Conservation (phyloP, 257 asterid species). For the Gentiana dahurica region DNA sequence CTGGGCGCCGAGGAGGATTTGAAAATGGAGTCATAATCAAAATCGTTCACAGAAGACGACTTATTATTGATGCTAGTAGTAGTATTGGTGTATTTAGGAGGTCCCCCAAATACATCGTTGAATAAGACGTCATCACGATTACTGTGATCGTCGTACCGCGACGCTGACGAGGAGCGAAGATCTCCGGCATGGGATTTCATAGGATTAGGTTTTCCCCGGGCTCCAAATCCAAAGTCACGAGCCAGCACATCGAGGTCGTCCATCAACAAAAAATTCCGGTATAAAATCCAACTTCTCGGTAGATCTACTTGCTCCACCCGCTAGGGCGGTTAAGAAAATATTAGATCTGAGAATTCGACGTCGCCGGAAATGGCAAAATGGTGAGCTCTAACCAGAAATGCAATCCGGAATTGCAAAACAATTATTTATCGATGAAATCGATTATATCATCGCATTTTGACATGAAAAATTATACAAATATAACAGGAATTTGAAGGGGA, state of each 20-base stretch:
- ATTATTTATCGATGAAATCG: too few species aligned
- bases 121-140: slow-evolving; percentile 29
- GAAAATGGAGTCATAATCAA: slow-evolving; percentile 54
- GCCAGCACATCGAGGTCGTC: slow-evolving; percentile 84
- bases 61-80: slow-evolving; percentile 18
- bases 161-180: slow-evolving; percentile 36
- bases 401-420: too few species aligned
- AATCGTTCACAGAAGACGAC: slow-evolving; percentile 29
- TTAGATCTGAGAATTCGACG: slow-evolving; percentile 32
- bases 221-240: slow-evolving; percentile 56
- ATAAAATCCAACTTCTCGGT: background rate
- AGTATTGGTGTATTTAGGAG: slow-evolving; percentile 48
- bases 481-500: too few species aligned
- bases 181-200: slow-evolving; percentile 75
- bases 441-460: too few species aligned
- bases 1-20: slow-evolving; percentile 4
- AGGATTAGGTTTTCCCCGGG: slow-evolving; percentile 83
- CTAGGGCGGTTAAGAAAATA: slow-evolving; percentile 11
- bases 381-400: background rate
- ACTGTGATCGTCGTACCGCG: slow-evolving; percentile 12
- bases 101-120: slow-evolving; percentile 69
- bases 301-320: slow-evolving; percentile 33
- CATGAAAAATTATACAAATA: too few species aligned
- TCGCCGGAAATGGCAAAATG: background rate
- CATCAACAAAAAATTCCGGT: slow-evolving; percentile 19